These are phyloP conservation scores for Penicillium hordei DNA, from an alignment of 2,329 filamentous ascomycete genomes.

Conservation along the genomic window DNA sequence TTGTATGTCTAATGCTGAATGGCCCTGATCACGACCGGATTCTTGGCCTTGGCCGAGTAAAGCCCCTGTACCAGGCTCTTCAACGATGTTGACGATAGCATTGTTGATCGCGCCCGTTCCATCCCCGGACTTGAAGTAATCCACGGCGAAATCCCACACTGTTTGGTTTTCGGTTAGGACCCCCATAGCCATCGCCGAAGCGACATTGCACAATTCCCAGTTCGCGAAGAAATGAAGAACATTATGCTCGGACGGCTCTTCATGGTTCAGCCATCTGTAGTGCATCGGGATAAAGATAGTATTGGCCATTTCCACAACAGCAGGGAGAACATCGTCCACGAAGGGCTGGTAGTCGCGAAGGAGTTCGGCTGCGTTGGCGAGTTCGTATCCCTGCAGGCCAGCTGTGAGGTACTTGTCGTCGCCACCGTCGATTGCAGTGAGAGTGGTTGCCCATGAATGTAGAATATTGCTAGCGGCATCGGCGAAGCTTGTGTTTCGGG, in stretches of 20 bases:
- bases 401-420: slow-evolving; percentile 10
- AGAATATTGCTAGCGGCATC: slow-evolving; percentile 10
- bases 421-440: not conserved
- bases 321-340: not conserved
- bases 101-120: slow-evolving; percentile 1
- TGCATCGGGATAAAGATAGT: slow-evolving; percentile 5
- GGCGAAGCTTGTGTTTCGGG: slow-evolving; percentile 4
- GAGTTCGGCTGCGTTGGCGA: slow-evolving; percentile 14
- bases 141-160: slow-evolving; percentile 7
- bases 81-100: no score
- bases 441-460: slow-evolving; percentile 5
- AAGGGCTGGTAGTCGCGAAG: slow-evolving; percentile 11
- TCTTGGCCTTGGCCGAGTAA: no score
- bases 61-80: no score
- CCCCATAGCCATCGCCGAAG: slow-evolving; percentile 11
- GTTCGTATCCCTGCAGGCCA: slow-evolving; percentile 13
- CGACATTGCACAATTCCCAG: slow-evolving; percentile 8
- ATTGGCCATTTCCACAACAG: not conserved
- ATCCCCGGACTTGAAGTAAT: slow-evolving; percentile 11
- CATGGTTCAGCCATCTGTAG: slow-evolving; percentile 2
- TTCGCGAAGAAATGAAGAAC: not conserved
- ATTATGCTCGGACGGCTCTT: slow-evolving; percentile 8
- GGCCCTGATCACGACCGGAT: no score
- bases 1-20: no score
- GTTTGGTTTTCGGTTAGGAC: slow-evolving; percentile 15